These are phyloP conservation scores for Plantago ovata DNA, from an alignment of 257 asterid species.

Conservation along the genomic window DNA sequence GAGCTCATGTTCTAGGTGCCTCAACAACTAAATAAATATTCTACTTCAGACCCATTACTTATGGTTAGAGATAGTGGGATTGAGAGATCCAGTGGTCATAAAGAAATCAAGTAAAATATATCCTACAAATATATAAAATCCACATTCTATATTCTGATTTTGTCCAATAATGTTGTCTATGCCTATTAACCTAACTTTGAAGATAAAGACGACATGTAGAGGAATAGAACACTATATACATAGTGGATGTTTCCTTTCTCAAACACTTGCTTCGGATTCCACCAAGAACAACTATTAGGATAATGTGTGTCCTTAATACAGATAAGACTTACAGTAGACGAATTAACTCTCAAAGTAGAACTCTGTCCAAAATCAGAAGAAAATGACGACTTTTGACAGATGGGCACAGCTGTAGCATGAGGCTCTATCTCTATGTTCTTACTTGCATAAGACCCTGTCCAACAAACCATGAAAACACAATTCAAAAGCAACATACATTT, in stretches of 20 bases:
- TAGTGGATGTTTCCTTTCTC: too few relatives aligned
- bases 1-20: not conserved
- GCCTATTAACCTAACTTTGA: too few relatives aligned
- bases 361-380: conserved; percentile 33
- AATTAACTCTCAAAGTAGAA: conserved; percentile 48
- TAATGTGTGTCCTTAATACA: too few relatives aligned
- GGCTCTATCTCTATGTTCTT: conserved; percentile 37
- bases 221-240: too few relatives aligned
- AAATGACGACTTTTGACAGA: conserved; percentile 25
- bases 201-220: too few relatives aligned
- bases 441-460: conserved; percentile 25
- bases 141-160: too few relatives aligned
- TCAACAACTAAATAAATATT: not conserved
- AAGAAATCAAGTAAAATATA: not conserved
- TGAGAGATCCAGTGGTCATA: not conserved
- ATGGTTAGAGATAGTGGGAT: not conserved
- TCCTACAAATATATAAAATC: not conserved
- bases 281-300: too few relatives aligned
- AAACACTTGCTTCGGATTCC: too few relatives aligned
- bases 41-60: not conserved
- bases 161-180: too few relatives aligned
- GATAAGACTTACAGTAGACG: conserved; percentile 57
- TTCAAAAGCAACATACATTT: conserved; percentile 12
- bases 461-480: conserved; percentile 36
- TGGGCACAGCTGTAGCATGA: conserved; percentile 26